Evolutionary conservation across 805 yeast genomes (phyloP).

Genomic region (Lipomyces anomalus): DNA sequence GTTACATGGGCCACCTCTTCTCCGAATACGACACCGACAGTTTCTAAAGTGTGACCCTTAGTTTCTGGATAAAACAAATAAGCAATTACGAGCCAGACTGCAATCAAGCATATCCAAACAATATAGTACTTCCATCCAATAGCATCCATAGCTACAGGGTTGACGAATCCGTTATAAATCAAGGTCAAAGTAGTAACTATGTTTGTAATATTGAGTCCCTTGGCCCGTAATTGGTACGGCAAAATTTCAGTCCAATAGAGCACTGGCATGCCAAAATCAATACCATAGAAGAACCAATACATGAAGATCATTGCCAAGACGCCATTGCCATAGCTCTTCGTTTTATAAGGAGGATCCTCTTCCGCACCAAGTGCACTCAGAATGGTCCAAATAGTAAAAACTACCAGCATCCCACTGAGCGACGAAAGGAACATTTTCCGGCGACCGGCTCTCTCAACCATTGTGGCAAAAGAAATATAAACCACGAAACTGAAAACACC

Average conservation of each 20-base stretch:
- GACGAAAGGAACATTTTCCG: slow-evolving; percentile 30
- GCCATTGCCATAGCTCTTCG: slow-evolving; percentile 40
- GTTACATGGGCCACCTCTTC: no score
- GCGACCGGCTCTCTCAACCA: slow-evolving; percentile 27
- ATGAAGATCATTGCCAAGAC: slow-evolving; percentile 47
- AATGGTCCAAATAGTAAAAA: slow-evolving; percentile 42
- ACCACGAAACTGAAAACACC: no score
- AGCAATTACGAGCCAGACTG: slow-evolving; percentile 32
- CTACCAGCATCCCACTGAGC: slow-evolving; percentile 35
- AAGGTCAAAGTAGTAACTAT: slow-evolving; percentile 11
- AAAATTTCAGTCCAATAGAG: slow-evolving; percentile 38
- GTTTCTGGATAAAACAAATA: slow-evolving; percentile 41
- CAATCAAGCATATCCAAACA: slow-evolving; percentile 38
- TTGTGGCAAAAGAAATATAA: no score
- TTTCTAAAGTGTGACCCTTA: slow-evolving; percentile 41
- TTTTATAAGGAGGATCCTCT: slow-evolving; percentile 38
- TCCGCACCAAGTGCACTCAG: slow-evolving; percentile 45
- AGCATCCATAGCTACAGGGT: slow-evolving; percentile 40
- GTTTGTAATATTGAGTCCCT: slow-evolving; percentile 33
- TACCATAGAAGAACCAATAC: slow-evolving; percentile 37
- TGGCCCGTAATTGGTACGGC: slow-evolving; percentile 33
- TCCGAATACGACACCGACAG: slow-evolving; percentile 40
- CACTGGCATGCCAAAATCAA: slow-evolving; percentile 41
- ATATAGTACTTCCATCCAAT: slow-evolving; percentile 43
- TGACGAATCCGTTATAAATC: slow-evolving; percentile 33